phyloP scores from a whole-genome alignment of 805 yeast genomes.

The Saccharomycopsis fermentans region DNA sequence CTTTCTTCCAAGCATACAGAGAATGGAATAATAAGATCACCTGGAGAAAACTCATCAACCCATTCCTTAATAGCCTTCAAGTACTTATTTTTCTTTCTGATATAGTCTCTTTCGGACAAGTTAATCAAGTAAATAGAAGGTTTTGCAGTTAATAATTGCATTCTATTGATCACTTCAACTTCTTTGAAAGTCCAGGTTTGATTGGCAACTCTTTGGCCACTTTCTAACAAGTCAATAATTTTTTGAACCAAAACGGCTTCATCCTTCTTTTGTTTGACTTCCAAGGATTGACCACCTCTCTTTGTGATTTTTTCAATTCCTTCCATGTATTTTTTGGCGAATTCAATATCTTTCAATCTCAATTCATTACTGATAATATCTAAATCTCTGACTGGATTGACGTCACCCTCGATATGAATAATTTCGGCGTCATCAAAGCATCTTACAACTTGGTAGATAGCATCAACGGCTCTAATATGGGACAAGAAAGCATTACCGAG shows the following conservation, averaged over 20 bases:
- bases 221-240: slow-evolving; percentile 68
- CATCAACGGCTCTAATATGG: slow-evolving; percentile 95
- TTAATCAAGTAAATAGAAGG: slow-evolving; percentile 90
- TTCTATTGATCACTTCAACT: slow-evolving; percentile 78
- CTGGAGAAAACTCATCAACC: slow-evolving; percentile 83
- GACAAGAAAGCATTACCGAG: slow-evolving; percentile 95
- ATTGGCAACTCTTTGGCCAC: slow-evolving; percentile 82
- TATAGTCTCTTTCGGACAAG: slow-evolving; percentile 79
- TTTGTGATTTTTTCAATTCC: slow-evolving; percentile 67
- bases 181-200: slow-evolving; percentile 83
- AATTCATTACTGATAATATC: slow-evolving; percentile 86
- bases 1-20: slow-evolving; percentile 89
- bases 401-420: slow-evolving; percentile 94
- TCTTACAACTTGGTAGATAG: slow-evolving; percentile 94
- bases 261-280: slow-evolving; percentile 81
- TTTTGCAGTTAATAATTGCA: slow-evolving; percentile 87
- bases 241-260: slow-evolving; percentile 65
- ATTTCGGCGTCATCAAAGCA: slow-evolving; percentile 97
- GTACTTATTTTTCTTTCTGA: slow-evolving; percentile 83
- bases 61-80: slow-evolving; percentile 75
- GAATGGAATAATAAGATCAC: slow-evolving; percentile 85
- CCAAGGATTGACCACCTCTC: slow-evolving; percentile 84
- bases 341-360: slow-evolving; percentile 94
- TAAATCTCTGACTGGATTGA: slow-evolving; percentile 89
- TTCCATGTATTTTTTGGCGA: slow-evolving; percentile 74